Evolutionary conservation across 768 basidiomycete genomes (phyloP).

Genomic region (Peribolospora baueri): DNA sequence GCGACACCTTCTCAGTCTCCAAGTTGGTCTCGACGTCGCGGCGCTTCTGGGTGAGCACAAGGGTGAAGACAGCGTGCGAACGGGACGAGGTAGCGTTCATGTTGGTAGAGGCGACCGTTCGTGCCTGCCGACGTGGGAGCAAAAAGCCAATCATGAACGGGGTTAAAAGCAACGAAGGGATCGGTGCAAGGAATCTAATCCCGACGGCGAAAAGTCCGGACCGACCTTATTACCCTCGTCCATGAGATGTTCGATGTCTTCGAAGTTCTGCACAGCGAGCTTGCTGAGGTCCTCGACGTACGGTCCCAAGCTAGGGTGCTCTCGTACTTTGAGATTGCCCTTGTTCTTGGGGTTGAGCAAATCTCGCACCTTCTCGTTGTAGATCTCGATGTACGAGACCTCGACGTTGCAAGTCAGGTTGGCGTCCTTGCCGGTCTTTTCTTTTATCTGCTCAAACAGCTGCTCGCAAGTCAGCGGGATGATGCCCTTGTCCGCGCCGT

Average conservation of each 20-base stretch:
- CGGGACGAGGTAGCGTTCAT: slow-evolving; percentile 98
- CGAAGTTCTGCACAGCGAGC: slow-evolving; percentile 67
- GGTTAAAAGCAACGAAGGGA: background rate
- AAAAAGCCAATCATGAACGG: background rate
- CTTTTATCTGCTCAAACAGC: slow-evolving; percentile 57
- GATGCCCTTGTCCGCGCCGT: slow-evolving; percentile 59
- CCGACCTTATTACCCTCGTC: slow-evolving; percentile 81
- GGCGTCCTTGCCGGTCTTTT: slow-evolving; percentile 37
- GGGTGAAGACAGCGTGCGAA: slow-evolving; percentile 93
- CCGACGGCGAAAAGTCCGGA: background rate
- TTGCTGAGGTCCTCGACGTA: slow-evolving; percentile 96
- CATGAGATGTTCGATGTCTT: slow-evolving; percentile 98
- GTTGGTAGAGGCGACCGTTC: slow-evolving; percentile 94
- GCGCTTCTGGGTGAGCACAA: slow-evolving; percentile 75
- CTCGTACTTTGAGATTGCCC: slow-evolving; percentile 84
- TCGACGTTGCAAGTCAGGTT: slow-evolving; percentile 70
- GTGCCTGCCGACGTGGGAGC: slow-evolving; percentile 24
- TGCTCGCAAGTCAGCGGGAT: slow-evolving; percentile 88
- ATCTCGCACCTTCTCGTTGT: slow-evolving; percentile 88
- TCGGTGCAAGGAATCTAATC: too few relatives aligned
- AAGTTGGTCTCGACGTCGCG: slow-evolving; percentile 63
- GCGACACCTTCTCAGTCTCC: slow-evolving; percentile 94
- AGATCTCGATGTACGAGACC: slow-evolving; percentile 34
- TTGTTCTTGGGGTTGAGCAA: slow-evolving; percentile 91
- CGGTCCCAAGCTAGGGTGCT: slow-evolving; percentile 69